phyloP scores from a whole-genome alignment of 257 asterid genomes.

The Capsicum chinense region DNA sequence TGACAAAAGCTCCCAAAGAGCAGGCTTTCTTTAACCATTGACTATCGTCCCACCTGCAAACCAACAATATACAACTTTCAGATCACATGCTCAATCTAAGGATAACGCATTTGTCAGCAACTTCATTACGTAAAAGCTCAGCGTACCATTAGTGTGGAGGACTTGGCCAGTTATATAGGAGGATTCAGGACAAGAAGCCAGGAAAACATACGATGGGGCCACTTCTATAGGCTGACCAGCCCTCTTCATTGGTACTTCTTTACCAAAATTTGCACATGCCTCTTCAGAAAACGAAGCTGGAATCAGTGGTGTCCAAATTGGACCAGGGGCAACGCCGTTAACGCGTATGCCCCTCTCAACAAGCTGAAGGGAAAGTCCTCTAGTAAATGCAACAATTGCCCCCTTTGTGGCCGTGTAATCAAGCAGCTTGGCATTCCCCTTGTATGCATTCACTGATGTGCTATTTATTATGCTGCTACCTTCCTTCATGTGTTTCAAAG shows the following conservation, averaged over 20 bases:
- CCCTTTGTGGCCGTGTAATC: constrained; percentile 79
- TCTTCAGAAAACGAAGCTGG: constrained; percentile 67
- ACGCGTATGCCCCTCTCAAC: constrained; percentile 63
- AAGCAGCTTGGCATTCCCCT: constrained; percentile 58
- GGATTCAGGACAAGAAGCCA: constrained; percentile 64
- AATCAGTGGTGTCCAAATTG: constrained; percentile 73
- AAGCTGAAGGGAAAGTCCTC: constrained; percentile 67
- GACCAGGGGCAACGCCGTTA: constrained; percentile 85
- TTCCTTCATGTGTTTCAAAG: constrained; percentile 71
- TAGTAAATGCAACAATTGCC: constrained; percentile 71
- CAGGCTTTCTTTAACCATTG: constrained; percentile 40
- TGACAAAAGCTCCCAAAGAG: background rate
- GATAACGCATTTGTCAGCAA: background rate
- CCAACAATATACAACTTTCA: background rate
- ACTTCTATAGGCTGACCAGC: constrained; percentile 80
- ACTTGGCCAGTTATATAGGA: constrained; percentile 73
- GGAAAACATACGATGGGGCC: constrained; percentile 71
- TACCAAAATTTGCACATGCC: constrained; percentile 52
- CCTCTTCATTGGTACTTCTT: constrained; percentile 72
- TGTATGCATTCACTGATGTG: constrained; percentile 66
- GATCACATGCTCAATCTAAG: background rate
- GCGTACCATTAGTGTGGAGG: constrained; percentile 71
- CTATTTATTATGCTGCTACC: constrained; percentile 79
- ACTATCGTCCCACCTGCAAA: constrained; percentile 58
- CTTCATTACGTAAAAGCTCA: background rate